phyloP scores from a whole-genome alignment of 2,329 filamentous ascomycete genomes.

The Dissoconium aciculare region DNA sequence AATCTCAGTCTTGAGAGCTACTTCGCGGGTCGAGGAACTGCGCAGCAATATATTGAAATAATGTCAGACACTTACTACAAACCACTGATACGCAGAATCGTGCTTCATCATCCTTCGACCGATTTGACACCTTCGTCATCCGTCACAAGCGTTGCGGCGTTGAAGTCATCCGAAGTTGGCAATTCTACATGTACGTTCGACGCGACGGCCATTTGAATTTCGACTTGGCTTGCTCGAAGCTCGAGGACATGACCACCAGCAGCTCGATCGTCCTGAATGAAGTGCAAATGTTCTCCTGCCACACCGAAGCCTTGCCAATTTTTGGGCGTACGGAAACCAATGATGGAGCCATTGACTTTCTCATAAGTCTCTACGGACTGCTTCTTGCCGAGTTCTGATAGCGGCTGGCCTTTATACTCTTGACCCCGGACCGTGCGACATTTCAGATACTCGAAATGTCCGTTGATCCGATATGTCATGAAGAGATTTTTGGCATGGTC shows the following conservation, averaged over 20 bases:
- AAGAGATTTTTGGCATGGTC: constrained; percentile 20
- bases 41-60: too few relatives aligned
- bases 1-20: too few relatives aligned
- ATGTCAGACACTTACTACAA: too few relatives aligned
- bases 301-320: constrained; percentile 30
- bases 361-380: constrained; percentile 27
- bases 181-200: constrained; percentile 28
- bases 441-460: constrained; percentile 19
- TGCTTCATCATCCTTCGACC: constrained; percentile 27
- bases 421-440: constrained; percentile 22
- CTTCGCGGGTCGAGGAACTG: too few relatives aligned
- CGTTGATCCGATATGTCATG: constrained; percentile 22
- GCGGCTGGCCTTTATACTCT: constrained; percentile 20
- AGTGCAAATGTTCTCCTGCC: constrained; percentile 30
- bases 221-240: constrained; percentile 21
- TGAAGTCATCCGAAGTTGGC: constrained; percentile 27
- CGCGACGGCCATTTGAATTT: constrained; percentile 25
- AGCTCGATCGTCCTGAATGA: constrained; percentile 24
- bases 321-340: constrained; percentile 29
- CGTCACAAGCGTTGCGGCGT: constrained; percentile 22
- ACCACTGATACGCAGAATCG: too few relatives aligned
- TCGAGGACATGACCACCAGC: constrained; percentile 30
- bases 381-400: constrained; percentile 26
- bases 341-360: constrained; percentile 26
- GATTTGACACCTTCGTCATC: constrained; percentile 24